These are phyloP conservation scores for Claviceps sp. DNA, from an alignment of 2,329 filamentous ascomycete species.

Conservation along the genomic window DNA sequence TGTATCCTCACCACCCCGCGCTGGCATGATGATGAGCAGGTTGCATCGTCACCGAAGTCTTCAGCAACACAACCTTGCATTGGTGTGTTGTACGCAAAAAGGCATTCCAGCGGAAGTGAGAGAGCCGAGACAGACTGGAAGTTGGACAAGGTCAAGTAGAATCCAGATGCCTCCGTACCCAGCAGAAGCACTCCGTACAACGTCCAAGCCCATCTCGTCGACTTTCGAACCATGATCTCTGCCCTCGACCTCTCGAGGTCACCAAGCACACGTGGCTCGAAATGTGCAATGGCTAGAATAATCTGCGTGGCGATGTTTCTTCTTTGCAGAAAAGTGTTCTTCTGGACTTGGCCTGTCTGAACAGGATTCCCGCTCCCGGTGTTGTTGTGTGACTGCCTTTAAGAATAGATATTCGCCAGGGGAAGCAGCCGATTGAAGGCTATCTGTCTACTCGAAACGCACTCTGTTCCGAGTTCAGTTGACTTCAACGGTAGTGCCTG, in stretches of 20 bases:
- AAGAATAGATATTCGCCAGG: too few species aligned
- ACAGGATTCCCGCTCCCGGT: too few species aligned
- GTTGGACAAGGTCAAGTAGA: slow-evolving; percentile 21
- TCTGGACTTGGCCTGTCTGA: too few species aligned
- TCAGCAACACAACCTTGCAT: slow-evolving; percentile 22
- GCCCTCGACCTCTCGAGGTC: neutral
- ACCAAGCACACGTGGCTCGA: neutral
- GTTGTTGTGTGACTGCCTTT: too few species aligned
- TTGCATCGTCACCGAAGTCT: slow-evolving; percentile 22
- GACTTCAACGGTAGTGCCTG: too few species aligned
- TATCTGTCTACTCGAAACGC: too few species aligned
- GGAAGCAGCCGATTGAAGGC: too few species aligned
- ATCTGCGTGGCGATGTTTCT: too few species aligned
- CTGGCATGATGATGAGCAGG: slow-evolving; percentile 26
- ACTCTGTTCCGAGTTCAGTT: too few species aligned
- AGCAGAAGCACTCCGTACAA: slow-evolving; percentile 12
- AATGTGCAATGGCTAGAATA: too few species aligned
- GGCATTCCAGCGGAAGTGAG: slow-evolving; percentile 24
- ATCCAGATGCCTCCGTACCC: slow-evolving; percentile 12
- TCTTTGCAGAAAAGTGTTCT: too few species aligned
- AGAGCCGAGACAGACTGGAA: slow-evolving; percentile 26
- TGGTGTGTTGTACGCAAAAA: slow-evolving; percentile 27
- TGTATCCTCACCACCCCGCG: slow-evolving; percentile 16
- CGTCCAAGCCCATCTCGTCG: neutral
- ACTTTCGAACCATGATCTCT: slow-evolving; percentile 1